These are phyloP conservation scores for Coleophoma crateriformis DNA, from an alignment of 2,329 filamentous ascomycete species.

Conservation along the genomic window DNA sequence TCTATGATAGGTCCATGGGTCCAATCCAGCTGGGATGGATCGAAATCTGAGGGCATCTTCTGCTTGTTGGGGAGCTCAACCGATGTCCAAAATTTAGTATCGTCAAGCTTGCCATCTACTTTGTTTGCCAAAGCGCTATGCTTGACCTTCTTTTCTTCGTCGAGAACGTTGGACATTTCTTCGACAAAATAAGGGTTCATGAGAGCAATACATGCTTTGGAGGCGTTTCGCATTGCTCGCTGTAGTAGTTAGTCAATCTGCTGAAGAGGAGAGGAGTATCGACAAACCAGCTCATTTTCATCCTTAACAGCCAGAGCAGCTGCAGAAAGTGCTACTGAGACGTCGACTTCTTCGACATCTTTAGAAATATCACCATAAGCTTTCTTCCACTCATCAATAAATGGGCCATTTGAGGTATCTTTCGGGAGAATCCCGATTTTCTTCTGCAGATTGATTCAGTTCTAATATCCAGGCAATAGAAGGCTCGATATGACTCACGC, in stretches of 20 bases:
- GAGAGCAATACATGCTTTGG: constrained; percentile 86
- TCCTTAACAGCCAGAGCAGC: constrained; percentile 90
- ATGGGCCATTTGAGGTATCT: constrained; percentile 79
- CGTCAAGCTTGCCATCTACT: constrained; percentile 86
- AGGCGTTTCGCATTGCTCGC: constrained; percentile 89
- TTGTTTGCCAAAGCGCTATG: constrained; percentile 82
- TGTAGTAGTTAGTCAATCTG: constrained; percentile 19
- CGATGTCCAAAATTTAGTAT: constrained; percentile 87
- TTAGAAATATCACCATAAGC: constrained; percentile 72
- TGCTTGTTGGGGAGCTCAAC: constrained; percentile 62
- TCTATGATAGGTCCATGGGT: constrained; percentile 85
- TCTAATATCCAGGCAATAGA: neutral
- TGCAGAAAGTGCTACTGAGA: constrained; percentile 73
- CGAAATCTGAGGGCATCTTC: constrained; percentile 83
- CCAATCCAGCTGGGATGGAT: constrained; percentile 88
- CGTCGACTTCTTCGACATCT: constrained; percentile 84
- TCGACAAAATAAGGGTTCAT: constrained; percentile 98
- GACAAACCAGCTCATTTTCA: constrained; percentile 72
- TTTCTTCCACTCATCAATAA: constrained; percentile 95
- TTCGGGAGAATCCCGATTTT: constrained; percentile 86
- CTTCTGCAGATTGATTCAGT: constrained; percentile 46
- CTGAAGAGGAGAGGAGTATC: constrained; percentile 1
- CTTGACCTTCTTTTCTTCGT: constrained; percentile 95
- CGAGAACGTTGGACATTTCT: constrained; percentile 93
- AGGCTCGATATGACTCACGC: constrained; percentile 51